phyloP scores from a whole-genome alignment of 371 early-diverging fungal species.

The Mucor lusitanicus region DNA sequence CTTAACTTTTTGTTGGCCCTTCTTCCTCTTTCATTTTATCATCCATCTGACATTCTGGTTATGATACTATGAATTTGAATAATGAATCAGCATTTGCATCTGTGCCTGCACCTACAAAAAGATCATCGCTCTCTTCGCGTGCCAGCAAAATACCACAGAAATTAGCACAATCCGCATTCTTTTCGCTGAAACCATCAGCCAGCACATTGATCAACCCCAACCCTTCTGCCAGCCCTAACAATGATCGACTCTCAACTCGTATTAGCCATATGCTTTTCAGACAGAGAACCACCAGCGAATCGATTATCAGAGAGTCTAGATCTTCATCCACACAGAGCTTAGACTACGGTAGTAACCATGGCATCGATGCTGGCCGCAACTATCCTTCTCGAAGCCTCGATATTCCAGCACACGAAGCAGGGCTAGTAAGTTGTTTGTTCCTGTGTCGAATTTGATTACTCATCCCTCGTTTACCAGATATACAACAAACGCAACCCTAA shows the following conservation, averaged over 20 bases:
- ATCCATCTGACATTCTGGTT: neutral
- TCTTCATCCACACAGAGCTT: slow-evolving; percentile 4
- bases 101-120: neutral
- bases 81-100: slow-evolving; percentile 5
- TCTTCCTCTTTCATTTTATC: neutral
- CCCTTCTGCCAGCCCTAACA: neutral
- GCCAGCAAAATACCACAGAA: slow-evolving; percentile 30
- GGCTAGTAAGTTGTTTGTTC: neutral
- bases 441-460: neutral
- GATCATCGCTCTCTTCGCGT: slow-evolving; percentile 24
- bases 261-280: slow-evolving; percentile 19
- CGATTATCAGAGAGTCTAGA: slow-evolving; percentile 5
- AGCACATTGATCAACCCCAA: slow-evolving; percentile 8
- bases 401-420: neutral
- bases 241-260: slow-evolving; percentile 11
- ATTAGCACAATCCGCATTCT: slow-evolving; percentile 20
- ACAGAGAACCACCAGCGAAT: slow-evolving; percentile 10
- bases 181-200: slow-evolving; percentile 17
- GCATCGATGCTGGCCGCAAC: neutral
- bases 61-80: slow-evolving; percentile 10
- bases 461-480: neutral
- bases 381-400: slow-evolving; percentile 5
- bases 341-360: neutral
- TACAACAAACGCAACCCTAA: neutral
- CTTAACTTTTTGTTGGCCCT: neutral